phyloP scores from a whole-genome alignment of 192 early-diverging fungal genomes.

The Helicostylum pulchrum region DNA sequence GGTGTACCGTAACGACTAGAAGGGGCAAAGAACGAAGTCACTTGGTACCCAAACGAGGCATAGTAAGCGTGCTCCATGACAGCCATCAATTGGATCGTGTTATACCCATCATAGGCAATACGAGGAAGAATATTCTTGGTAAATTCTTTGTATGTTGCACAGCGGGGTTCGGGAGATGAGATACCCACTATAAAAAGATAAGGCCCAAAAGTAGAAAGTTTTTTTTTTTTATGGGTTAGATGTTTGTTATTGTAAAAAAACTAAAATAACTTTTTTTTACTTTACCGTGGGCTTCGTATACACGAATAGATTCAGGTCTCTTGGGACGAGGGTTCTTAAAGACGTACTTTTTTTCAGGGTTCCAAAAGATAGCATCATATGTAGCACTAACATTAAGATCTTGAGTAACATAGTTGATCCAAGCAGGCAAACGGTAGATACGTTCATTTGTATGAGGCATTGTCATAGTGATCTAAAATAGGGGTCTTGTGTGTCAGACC shows the following conservation, averaged over 20 bases:
- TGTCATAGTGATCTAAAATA: constrained; percentile 66
- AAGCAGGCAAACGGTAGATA: constrained; percentile 89
- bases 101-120: constrained; percentile 81
- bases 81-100: constrained; percentile 85
- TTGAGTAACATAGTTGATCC: constrained; percentile 82
- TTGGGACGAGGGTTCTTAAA: constrained; percentile 77
- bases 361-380: constrained; percentile 96
- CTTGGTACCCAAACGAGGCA: constrained; percentile 97
- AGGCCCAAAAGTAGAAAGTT: background rate
- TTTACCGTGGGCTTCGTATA: constrained; percentile 93
- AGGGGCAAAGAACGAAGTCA: constrained; percentile 94
- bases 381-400: constrained; percentile 73
- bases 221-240: background rate
- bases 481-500: background rate
- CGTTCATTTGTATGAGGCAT: constrained; percentile 64
- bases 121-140: constrained; percentile 80
- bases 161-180: constrained; percentile 75
- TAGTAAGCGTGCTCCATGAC: constrained; percentile 99
- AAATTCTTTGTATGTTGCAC: constrained; percentile 90
- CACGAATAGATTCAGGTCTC: constrained; percentile 63
- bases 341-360: constrained; percentile 73
- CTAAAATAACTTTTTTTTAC: too few relatives aligned
- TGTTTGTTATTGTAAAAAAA: background rate
- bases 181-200: constrained; percentile 72
- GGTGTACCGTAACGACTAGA: constrained; percentile 91